phyloP scores from a whole-genome alignment of 2,329 filamentous ascomycete species.

The Sclerotinia subarctica region DNA sequence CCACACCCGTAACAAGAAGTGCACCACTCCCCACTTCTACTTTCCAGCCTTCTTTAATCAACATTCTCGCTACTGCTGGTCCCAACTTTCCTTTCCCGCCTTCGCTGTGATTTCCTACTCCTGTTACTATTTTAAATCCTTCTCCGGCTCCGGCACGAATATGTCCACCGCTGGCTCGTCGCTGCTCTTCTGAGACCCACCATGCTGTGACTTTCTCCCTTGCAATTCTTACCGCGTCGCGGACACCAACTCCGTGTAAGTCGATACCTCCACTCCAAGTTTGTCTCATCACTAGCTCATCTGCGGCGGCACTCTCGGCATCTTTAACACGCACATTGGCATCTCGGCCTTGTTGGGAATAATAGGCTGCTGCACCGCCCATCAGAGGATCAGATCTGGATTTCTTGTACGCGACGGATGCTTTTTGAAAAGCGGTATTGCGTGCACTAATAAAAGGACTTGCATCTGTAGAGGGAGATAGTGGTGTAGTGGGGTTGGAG shows the following conservation, averaged over 20 bases:
- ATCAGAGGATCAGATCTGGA: conserved; percentile 70
- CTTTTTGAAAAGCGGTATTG: conserved; percentile 52
- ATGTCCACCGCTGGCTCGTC: conserved; percentile 37
- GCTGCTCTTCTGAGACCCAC: conserved; percentile 66
- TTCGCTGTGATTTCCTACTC: conserved; percentile 72
- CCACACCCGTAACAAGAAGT: conserved; percentile 64
- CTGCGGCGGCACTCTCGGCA: conserved; percentile 64
- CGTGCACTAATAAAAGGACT: conserved; percentile 25
- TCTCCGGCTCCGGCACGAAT: conserved; percentile 36
- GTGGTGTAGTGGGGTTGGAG: neutral
- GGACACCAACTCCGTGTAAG: conserved; percentile 78
- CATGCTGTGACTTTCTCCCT: conserved; percentile 63
- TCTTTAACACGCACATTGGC: conserved; percentile 55
- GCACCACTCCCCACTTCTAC: conserved; percentile 69
- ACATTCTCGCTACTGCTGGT: conserved; percentile 71
- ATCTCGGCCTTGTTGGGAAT: conserved; percentile 67
- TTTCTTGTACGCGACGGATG: conserved; percentile 55
- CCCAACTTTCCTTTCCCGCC: conserved; percentile 74
- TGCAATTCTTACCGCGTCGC: conserved; percentile 77
- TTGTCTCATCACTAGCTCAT: conserved; percentile 65
- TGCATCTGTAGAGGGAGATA: conserved; percentile 15
- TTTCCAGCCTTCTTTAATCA: conserved; percentile 80
- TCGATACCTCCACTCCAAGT: conserved; percentile 64
- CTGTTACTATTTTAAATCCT: conserved; percentile 75
- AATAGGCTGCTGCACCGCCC: conserved; percentile 72